Conservation (phyloP, 1,284 basidiomycete species). For the Ceratobasidium sp. region DNA sequence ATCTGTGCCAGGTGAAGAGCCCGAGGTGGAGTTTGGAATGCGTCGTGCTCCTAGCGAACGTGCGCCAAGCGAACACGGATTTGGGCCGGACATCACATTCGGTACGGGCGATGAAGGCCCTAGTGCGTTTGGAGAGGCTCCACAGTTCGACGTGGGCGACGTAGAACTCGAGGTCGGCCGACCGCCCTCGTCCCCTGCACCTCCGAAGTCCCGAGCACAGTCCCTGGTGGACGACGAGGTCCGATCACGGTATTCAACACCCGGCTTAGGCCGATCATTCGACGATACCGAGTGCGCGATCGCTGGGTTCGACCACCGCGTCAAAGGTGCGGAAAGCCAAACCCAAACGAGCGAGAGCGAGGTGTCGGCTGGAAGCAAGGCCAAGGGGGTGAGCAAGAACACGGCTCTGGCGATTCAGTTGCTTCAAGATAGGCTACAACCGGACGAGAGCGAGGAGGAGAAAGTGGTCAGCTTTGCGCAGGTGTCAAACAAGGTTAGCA, state of each 20-base stretch:
- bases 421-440: conserved; percentile 80
- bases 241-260: conserved; percentile 71
- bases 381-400: conserved; percentile 87
- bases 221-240: conserved; percentile 45
- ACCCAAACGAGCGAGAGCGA: conserved; percentile 62
- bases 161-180: conserved; percentile 25
- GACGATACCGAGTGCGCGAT: conserved; percentile 82
- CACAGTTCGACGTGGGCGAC: conserved; percentile 35
- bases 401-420: conserved; percentile 91
- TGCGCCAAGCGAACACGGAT: conserved; percentile 62
- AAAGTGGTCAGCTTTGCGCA: conserved; percentile 78
- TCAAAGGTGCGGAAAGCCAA: conserved; percentile 57
- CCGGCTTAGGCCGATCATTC: conserved; percentile 72
- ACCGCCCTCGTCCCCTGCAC: conserved; percentile 23
- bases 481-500: conserved; percentile 77
- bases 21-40: conserved; percentile 66
- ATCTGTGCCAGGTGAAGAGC: conserved; percentile 64
- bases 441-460: conserved; percentile 59
- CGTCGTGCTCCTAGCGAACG: conserved; percentile 65
- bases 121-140: conserved; percentile 29
- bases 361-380: conserved; percentile 61
- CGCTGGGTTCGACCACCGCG: conserved; percentile 82
- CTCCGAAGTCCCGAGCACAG: conserved; percentile 38
- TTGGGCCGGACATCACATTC: conserved; percentile 42
- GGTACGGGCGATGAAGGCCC: conserved; percentile 34